Base-by-base conservation (phyloP, 768 basidiomycete species). In the Collybia sp. region DNA sequence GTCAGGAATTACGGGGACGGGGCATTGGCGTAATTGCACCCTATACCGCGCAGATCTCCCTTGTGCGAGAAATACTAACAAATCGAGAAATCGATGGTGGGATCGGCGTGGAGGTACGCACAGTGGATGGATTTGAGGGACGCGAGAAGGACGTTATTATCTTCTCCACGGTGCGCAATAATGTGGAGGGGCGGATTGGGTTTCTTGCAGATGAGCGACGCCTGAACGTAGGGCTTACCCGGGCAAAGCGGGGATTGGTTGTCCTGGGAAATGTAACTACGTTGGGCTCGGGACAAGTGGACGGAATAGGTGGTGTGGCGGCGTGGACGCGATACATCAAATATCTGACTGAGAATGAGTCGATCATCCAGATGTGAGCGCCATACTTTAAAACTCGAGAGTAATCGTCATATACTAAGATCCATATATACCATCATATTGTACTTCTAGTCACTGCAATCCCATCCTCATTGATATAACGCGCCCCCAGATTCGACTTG, bases 21-120 rank as follows among this genome's bases (percentile, higher is more conserved):
- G 85, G 94, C 57, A 93, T 97, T 55, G 93, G 94, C 2, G 79
- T 97, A 54, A 95, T 97, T 51, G 85, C 93, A 2, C 93, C 94
- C 2, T 97, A 97, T 60, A 79, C 77, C 11, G 91, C 91, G 1
- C 93, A 97, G 58, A 88, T 94, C 40, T 76, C 80, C 12, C 25
- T 25, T 25, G 25, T 25, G 25, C 25, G 8, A 25, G 25, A 25
- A 25, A 25, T 25, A 25, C 25, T 25, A 25, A 3, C 4, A 4
- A 25, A 8, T 25, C 25, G 25, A 25, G 25, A 25, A 25, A 25
- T 25, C 25, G 25, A 25, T 8, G 25, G 90, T 18, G 80, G 74
- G 15, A 69, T 76, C 0, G 61, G 77, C 43, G 75, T 96, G 43
- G 93, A 95, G 63, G 77, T 95, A 56, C 90, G 88, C 68, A 95